These are phyloP conservation scores for Pythium brassicae DNA, from an alignment of 352 stramenopile genomes.

Conservation along the genomic window DNA sequence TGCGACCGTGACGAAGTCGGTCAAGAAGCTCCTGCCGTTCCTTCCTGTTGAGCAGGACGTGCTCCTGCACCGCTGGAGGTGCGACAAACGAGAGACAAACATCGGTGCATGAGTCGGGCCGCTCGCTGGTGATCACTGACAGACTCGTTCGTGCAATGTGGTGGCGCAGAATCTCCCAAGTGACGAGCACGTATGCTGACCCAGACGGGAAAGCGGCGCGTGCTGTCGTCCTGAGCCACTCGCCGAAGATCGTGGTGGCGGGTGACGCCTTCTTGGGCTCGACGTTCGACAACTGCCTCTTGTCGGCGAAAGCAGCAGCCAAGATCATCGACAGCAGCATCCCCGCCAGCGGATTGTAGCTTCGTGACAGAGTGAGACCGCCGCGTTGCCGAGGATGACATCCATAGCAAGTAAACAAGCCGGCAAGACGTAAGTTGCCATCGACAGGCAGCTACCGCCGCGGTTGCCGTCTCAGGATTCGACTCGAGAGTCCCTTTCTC, in stretches of 20 bases:
- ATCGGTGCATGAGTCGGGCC: too few species aligned
- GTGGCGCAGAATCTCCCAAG: slow-evolving; percentile 53
- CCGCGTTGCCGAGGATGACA: neutral
- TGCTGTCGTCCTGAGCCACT: slow-evolving; percentile 36
- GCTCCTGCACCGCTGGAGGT: slow-evolving; percentile 68
- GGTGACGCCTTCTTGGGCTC: slow-evolving; percentile 69
- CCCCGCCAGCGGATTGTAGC: slow-evolving; percentile 34
- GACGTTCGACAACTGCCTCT: slow-evolving; percentile 64
- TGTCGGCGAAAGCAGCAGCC: slow-evolving; percentile 48
- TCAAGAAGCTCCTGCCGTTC: slow-evolving; percentile 54
- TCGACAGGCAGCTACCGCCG: neutral
- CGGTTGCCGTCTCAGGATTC: slow-evolving; percentile 6
- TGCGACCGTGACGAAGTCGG: slow-evolving; percentile 34
- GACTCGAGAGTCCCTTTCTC: neutral
- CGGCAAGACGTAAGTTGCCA: too few species aligned
- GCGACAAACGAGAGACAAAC: too few species aligned
- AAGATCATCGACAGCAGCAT: slow-evolving; percentile 15
- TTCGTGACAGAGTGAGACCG: neutral
- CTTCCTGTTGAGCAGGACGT: slow-evolving; percentile 39
- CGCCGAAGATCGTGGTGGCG: slow-evolving; percentile 56
- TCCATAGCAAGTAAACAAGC: neutral
- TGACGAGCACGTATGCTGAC: slow-evolving; percentile 41
- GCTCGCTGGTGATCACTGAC: neutral
- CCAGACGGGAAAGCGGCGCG: slow-evolving; percentile 5
- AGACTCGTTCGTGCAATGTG: neutral